These are phyloP conservation scores for Ilex asprella DNA, from an alignment of 257 asterid genomes.

Conservation along the genomic window DNA sequence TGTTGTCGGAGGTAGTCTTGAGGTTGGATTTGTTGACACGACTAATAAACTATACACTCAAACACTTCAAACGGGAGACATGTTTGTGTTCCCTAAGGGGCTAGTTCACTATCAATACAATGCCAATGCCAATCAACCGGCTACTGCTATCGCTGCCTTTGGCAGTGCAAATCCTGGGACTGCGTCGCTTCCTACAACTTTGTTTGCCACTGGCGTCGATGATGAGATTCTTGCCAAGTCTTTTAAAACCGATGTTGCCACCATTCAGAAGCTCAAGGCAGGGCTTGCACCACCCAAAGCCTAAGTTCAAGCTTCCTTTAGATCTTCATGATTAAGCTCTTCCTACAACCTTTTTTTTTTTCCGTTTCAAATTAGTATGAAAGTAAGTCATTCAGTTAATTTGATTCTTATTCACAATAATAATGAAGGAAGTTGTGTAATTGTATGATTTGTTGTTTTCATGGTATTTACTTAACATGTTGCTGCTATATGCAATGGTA, in stretches of 20 bases:
- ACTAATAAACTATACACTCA: not conserved
- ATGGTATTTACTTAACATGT: too few species aligned
- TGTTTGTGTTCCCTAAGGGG: not conserved
- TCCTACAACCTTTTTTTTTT: not conserved
- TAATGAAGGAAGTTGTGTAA: too few species aligned
- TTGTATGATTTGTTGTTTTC: too few species aligned
- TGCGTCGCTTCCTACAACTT: conserved; percentile 10
- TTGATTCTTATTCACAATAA: too few species aligned
- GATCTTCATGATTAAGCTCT: too few species aligned
- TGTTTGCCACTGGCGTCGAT: conserved; percentile 15
- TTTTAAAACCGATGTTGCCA: conserved; percentile 14
- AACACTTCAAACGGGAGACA: conserved; percentile 14
- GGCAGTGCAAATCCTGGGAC: conserved; percentile 26
- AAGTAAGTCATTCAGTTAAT: too few species aligned
- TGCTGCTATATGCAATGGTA: too few species aligned
- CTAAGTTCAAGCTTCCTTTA: not conserved
- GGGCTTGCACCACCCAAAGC: conserved; percentile 12
- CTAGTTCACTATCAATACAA: too few species aligned
- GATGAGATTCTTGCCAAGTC: conserved; percentile 19
- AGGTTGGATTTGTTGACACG: conserved; percentile 24
- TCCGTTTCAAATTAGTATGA: not conserved
- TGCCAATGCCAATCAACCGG: not conserved
- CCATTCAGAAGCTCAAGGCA: conserved; percentile 16
- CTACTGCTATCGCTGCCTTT: conserved; percentile 19
- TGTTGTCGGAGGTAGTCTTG: conserved; percentile 14